Percentiles rank a stretch among this genome's conserved stretches.
Conservation (phyloP, 2,329 filamentous ascomycete genomes). For the Colletotrichum sp. region DNA sequence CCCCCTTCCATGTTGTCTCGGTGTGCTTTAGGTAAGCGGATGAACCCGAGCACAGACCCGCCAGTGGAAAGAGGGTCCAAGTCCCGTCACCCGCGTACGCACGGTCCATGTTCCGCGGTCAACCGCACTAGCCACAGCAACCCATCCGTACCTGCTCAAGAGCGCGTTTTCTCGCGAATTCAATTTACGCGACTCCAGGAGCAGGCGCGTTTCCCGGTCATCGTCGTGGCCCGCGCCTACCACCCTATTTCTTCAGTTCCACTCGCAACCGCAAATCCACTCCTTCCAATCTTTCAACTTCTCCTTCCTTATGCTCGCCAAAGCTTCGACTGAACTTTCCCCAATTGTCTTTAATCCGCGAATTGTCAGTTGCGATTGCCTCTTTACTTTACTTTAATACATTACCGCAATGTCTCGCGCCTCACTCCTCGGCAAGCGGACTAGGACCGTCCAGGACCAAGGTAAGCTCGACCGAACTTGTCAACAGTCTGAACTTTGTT, state of each 20-base stretch:
- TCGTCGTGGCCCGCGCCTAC: constrained; percentile 10
- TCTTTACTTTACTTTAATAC: not conserved
- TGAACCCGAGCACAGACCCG: not conserved
- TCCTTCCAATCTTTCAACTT: not conserved
- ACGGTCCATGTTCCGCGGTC: not conserved
- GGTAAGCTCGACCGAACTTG: constrained; percentile 18
- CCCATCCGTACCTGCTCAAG: not conserved
- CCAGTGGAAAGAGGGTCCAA: not conserved
- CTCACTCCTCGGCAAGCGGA: constrained; percentile 29
- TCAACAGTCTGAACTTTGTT: not conserved
- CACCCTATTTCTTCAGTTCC: constrained; percentile 20
- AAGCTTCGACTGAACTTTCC: not conserved
- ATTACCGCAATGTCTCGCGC: constrained; percentile 24
- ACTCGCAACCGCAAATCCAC: not conserved
- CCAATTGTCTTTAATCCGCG: not conserved
- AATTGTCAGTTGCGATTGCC: not conserved
- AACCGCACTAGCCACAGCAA: not conserved
- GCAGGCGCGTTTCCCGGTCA: constrained; percentile 18
- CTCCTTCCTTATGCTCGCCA: not conserved
- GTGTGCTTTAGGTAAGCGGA: not conserved
- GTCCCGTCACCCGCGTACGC: not conserved
- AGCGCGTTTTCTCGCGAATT: not conserved
- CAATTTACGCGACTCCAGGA: not conserved
- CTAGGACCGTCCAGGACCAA: constrained; percentile 21
- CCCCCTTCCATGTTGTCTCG: not conserved